Evolutionary conservation across 2,329 filamentous ascomycete species (phyloP).

Genomic region (Aspergillus floridensis): DNA sequence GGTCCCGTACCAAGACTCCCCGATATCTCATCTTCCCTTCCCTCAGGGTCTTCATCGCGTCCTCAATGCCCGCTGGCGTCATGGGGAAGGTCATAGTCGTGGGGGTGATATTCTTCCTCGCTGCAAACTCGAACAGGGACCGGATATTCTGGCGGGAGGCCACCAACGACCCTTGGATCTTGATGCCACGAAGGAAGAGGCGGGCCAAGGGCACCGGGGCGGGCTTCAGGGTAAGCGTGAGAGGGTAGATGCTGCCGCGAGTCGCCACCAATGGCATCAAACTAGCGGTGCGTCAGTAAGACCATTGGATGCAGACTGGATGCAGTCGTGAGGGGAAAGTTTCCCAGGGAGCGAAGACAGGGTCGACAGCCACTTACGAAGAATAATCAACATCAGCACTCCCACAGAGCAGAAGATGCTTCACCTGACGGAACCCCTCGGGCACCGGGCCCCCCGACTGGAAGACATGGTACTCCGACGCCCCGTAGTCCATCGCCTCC

Average conservation of each 20-base stretch:
- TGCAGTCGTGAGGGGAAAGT: not conserved
- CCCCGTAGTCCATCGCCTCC: constrained; percentile 49
- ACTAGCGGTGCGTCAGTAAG: not conserved
- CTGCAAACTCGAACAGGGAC: constrained; percentile 64
- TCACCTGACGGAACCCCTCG: constrained; percentile 8
- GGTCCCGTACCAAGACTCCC: not conserved
- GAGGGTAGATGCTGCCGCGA: constrained; percentile 27
- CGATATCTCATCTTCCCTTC: constrained; percentile 48
- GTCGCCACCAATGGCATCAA: constrained; percentile 26
- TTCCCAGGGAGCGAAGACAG: not conserved
- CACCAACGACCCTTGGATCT: constrained; percentile 61
- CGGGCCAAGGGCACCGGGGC: constrained; percentile 40
- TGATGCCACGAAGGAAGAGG: constrained; percentile 54
- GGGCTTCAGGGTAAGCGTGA: constrained; percentile 23
- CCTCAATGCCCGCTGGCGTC: constrained; percentile 46
- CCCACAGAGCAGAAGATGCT: constrained; percentile 17
- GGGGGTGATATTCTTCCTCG: constrained; percentile 59
- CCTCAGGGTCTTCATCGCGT: constrained; percentile 48
- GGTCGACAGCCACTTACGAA: constrained; percentile 5
- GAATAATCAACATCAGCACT: constrained; percentile 10
- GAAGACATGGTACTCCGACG: constrained; percentile 57
- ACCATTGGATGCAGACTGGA: too few relatives aligned
- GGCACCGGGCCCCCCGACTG: not conserved
- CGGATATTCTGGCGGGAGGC: constrained; percentile 62
- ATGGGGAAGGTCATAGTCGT: constrained; percentile 64